Percentiles rank a stretch among this genome's conserved stretches.
These are phyloP conservation scores for Eucalyptus paniculata DNA, from an alignment of 345 rosid species.

Conservation along the genomic window DNA sequence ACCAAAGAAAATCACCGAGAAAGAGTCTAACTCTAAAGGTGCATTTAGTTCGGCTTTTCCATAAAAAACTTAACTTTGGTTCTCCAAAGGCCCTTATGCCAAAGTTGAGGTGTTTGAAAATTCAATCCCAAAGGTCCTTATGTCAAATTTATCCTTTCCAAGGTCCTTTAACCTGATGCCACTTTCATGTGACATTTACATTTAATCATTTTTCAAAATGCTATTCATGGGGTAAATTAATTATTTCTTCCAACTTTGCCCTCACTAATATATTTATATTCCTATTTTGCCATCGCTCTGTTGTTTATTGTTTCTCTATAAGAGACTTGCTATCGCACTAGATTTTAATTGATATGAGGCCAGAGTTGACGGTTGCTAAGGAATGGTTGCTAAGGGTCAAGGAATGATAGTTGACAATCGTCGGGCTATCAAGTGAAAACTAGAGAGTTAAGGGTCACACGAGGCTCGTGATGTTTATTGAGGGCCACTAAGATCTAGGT, in stretches of 20 bases:
- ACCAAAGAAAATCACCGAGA: neutral
- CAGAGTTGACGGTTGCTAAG: neutral
- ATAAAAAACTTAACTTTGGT: neutral
- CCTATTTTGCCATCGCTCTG: neutral
- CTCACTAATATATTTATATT: too few relatives aligned
- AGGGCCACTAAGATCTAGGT: neutral
- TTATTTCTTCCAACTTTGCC: neutral
- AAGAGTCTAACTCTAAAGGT: neutral
- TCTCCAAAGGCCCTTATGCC: neutral
- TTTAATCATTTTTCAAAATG: neutral
- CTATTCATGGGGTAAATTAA: rapidly evolving
- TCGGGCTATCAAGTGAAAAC: neutral
- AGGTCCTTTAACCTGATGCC: neutral
- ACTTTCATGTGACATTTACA: neutral
- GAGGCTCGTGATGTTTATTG: neutral
- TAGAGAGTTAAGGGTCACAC: neutral
- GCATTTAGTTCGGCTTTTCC: neutral
- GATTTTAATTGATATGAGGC: neutral
- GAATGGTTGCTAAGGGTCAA: neutral
- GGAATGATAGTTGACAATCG: neutral
- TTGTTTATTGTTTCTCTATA: neutral
- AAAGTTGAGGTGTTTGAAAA: neutral
- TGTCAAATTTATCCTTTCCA: neutral
- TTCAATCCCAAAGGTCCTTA: neutral
- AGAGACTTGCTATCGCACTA: too few relatives aligned